Conservation (phyloP, 441 rosid species). For the Populus hybrid region DNA sequence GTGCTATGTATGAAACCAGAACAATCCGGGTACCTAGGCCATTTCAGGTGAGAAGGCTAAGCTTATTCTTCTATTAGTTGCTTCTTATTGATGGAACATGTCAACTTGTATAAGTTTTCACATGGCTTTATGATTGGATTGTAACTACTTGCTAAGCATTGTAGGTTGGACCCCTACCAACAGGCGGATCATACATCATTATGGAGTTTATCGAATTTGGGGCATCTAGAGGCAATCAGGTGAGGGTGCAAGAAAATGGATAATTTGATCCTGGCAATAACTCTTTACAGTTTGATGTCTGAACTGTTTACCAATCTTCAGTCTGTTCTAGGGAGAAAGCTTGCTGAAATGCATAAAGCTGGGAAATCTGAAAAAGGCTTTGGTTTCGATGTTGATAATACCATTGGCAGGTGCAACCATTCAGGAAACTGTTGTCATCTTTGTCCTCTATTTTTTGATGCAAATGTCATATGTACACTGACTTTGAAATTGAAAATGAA, state of each 20-base stretch:
- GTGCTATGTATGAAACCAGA: conserved; percentile 72
- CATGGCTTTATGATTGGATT: neutral
- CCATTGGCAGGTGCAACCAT: too few species aligned
- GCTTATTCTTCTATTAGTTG: neutral
- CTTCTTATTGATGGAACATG: neutral
- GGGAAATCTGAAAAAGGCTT: too few species aligned
- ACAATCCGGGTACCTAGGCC: conserved; percentile 84
- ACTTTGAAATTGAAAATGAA: too few species aligned
- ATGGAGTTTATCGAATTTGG: conserved; percentile 89
- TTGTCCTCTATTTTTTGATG: too few species aligned
- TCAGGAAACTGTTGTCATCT: too few species aligned
- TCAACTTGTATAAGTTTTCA: neutral
- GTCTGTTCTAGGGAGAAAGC: conserved; percentile 14
- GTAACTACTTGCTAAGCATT: conserved; percentile 15
- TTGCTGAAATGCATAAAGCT: too few species aligned
- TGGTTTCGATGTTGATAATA: too few species aligned
- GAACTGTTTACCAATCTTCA: conserved; percentile 30
- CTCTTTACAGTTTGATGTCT: conserved; percentile 9
- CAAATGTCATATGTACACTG: too few species aligned
- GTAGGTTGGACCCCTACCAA: conserved; percentile 72
- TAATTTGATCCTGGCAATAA: conserved; percentile 7
- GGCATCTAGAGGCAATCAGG: conserved; percentile 77
- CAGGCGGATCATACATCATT: conserved; percentile 80
- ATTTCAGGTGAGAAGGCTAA: conserved; percentile 48
- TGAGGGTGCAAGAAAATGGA: conserved; percentile 26